Conservation (phyloP, 1,284 basidiomycete species). For the Ganoderma multipileum region DNA sequence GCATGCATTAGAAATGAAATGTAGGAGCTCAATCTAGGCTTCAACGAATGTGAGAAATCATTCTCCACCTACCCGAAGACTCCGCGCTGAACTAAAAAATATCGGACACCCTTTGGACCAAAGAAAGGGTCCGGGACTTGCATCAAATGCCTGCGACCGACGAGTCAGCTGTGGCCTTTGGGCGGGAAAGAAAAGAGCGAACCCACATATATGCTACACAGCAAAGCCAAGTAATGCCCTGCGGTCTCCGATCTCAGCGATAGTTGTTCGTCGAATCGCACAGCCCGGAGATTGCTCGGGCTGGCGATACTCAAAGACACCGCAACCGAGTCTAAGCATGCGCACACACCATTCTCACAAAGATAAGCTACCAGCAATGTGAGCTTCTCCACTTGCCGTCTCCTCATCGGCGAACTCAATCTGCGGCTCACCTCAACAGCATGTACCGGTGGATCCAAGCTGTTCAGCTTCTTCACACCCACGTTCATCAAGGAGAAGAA, state of each 20-base stretch:
- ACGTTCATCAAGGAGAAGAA: constrained; percentile 71
- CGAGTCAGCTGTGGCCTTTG: background rate
- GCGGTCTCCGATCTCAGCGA: background rate
- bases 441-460: constrained; percentile 63
- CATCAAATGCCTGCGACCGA: constrained; percentile 47
- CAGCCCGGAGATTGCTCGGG: background rate
- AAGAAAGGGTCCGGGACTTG: constrained; percentile 68
- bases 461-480: constrained; percentile 65
- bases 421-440: constrained; percentile 55
- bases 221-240: constrained; percentile 53
- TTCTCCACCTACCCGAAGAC: constrained; percentile 58
- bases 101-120: constrained; percentile 72
- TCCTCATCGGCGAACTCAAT: background rate
- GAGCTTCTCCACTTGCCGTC: constrained; percentile 1
- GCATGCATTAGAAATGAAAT: background rate
- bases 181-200: background rate
- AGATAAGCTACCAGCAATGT: constrained; percentile 45
- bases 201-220: constrained; percentile 52
- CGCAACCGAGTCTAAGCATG: background rate
- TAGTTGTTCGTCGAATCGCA: background rate
- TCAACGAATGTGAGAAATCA: constrained; percentile 3
- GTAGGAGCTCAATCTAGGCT: too few relatives aligned
- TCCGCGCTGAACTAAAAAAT: constrained; percentile 64
- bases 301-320: background rate
- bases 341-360: constrained; percentile 53